Conservation (phyloP, 106 monocot species). For the Hemerocallis citrina region DNA sequence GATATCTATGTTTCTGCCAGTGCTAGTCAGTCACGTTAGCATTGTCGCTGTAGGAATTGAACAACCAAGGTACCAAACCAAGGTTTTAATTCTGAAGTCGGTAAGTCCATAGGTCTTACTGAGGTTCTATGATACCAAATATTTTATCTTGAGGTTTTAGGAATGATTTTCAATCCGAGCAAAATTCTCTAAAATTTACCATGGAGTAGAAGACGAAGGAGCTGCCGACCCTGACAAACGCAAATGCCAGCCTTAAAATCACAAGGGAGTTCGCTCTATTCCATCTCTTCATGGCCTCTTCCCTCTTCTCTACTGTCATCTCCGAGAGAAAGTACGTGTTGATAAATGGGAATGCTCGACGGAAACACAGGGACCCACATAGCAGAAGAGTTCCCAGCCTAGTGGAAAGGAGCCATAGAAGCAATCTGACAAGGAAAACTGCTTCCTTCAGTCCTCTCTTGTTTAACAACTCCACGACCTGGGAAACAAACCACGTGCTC, state of each 20-base stretch:
- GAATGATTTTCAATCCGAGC: too few relatives aligned
- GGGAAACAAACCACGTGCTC: background rate
- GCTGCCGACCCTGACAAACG: slow-evolving; percentile 49
- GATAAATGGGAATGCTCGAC: slow-evolving; percentile 59
- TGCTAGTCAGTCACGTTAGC: too few relatives aligned
- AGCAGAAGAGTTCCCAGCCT: slow-evolving; percentile 76
- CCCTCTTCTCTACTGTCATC: slow-evolving; percentile 53
- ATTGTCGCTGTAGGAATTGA: too few relatives aligned
- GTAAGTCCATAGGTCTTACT: too few relatives aligned
- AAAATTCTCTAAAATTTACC: slow-evolving; percentile 55
- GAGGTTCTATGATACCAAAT: too few relatives aligned
- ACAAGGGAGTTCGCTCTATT: slow-evolving; percentile 24
- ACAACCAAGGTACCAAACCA: too few relatives aligned
- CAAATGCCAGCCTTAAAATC: slow-evolving; percentile 53
- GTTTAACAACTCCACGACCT: slow-evolving; percentile 59
- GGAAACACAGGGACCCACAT: slow-evolving; percentile 49
- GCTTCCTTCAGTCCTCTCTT: slow-evolving; percentile 40
- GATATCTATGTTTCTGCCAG: too few relatives aligned
- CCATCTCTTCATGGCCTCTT: slow-evolving; percentile 64
- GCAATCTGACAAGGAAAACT: slow-evolving; percentile 24
- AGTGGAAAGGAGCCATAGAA: slow-evolving; percentile 63
- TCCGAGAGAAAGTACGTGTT: slow-evolving; percentile 51
- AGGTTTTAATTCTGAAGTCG: too few relatives aligned
- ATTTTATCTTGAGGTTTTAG: too few relatives aligned
- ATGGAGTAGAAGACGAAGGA: slow-evolving; percentile 58